These are phyloP conservation scores for Selaginella moellendorffii DNA, from an alignment of 75 land plant genomes.

Conservation along the genomic window DNA sequence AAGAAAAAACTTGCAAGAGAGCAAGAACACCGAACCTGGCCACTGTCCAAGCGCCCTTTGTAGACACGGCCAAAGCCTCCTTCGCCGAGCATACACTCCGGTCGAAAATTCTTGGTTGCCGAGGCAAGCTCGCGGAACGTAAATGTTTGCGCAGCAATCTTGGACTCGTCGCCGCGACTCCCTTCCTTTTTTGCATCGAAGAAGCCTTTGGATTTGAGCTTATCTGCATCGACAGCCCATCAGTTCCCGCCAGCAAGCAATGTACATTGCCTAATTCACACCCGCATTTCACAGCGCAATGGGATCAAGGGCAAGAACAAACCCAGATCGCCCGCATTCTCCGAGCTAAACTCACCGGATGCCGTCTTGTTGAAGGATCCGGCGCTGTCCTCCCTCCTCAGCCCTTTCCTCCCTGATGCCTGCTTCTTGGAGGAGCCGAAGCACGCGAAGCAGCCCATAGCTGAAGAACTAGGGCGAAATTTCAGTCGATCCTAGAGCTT, in stretches of 20 bases:
- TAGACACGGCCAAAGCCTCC: conserved; percentile 48
- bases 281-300: too few species aligned
- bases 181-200: too few species aligned
- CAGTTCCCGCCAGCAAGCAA: too few species aligned
- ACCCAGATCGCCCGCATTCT: too few species aligned
- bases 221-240: too few species aligned
- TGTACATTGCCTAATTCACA: too few species aligned
- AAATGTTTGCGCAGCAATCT: conserved; percentile 17
- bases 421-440: not conserved
- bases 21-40: conserved; percentile 1
- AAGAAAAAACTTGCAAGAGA: too few species aligned
- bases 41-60: conserved; percentile 23
- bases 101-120: conserved; percentile 42
- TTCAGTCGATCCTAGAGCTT: too few species aligned
- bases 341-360: not conserved
- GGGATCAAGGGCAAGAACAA: too few species aligned
- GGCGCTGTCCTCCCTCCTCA: not conserved
- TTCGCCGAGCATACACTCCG: conserved; percentile 37
- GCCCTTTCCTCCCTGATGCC: not conserved
- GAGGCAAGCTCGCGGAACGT: conserved; percentile 33
- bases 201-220: too few species aligned
- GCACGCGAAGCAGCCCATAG: not conserved
- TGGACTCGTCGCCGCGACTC: too few species aligned
- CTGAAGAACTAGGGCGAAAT: too few species aligned
- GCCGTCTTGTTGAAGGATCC: not conserved